Evolutionary conservation across 1,284 basidiomycete genomes (phyloP).

Genomic region (Boletellus deceptivus): DNA sequence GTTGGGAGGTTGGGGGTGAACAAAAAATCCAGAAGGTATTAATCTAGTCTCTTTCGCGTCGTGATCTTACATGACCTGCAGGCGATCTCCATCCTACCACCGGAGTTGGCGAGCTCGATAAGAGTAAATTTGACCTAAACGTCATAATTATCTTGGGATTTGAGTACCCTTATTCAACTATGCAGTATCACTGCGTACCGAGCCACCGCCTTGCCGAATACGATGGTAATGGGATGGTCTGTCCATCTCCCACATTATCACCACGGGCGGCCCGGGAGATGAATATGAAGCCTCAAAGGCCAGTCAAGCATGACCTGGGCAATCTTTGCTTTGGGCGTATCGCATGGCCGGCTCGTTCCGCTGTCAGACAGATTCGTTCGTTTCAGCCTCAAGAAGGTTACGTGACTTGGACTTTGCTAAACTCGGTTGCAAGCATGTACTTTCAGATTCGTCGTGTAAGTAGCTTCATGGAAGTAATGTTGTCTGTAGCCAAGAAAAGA

Average conservation of each 20-base stretch:
- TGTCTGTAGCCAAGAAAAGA: background rate
- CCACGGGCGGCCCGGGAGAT: conserved; percentile 43
- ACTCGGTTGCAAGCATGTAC: background rate
- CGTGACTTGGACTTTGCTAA: conserved; percentile 10
- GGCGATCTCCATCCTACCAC: conserved; percentile 46
- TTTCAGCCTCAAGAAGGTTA: background rate
- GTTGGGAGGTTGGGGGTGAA: conserved; percentile 89
- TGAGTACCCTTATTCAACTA: conserved; percentile 5
- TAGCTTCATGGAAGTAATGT: background rate
- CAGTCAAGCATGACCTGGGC: conserved; percentile 27
- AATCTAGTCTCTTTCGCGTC: conserved; percentile 1
- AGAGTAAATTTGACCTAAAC: conserved; percentile 14
- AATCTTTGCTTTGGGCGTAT: conserved; percentile 10
- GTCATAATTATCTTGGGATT: conserved; percentile 4
- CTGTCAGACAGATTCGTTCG: conserved; percentile 49
- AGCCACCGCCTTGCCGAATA: conserved; percentile 12
- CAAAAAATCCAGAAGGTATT: conserved; percentile 63
- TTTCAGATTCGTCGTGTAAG: background rate
- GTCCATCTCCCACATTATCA: conserved; percentile 35
- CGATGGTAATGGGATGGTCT: conserved; percentile 31
- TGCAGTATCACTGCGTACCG: conserved; percentile 2
- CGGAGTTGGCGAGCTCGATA: conserved; percentile 35
- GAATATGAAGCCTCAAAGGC: conserved; percentile 49
- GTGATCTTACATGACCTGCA: conserved; percentile 25
- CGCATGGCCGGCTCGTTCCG: conserved; percentile 58